Conservation (phyloP, 495 filamentous ascomycete genomes). For the Talaromyces liani region DNA sequence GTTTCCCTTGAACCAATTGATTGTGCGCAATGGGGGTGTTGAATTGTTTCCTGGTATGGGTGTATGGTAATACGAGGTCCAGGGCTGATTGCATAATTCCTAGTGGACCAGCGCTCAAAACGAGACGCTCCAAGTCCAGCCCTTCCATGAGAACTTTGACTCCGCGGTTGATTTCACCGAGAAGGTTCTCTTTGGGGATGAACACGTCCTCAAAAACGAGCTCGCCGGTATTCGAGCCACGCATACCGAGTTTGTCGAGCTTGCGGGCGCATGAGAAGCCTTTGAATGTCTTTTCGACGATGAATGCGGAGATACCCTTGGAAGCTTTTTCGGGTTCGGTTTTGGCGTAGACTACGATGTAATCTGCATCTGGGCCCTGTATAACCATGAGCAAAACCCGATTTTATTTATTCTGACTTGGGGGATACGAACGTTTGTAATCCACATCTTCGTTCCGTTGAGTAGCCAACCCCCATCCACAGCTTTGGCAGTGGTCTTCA, state of each 20-base stretch:
- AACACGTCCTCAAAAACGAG: constrained; percentile 89
- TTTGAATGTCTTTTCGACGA: constrained; percentile 63
- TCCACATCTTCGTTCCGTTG: constrained; percentile 98
- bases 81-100: constrained; percentile 91
- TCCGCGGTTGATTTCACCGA: constrained; percentile 73
- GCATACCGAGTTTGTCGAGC: constrained; percentile 97
- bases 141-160: constrained; percentile 95
- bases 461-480: constrained; percentile 82
- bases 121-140: constrained; percentile 86
- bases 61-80: constrained; percentile 83
- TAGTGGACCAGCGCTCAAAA: constrained; percentile 85
- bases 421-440: constrained; percentile 64
- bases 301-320: constrained; percentile 92
- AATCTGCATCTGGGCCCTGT: constrained; percentile 82
- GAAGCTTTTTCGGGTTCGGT: constrained; percentile 72
- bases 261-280: constrained; percentile 88
- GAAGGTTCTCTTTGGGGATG: constrained; percentile 72
- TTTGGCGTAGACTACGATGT: constrained; percentile 92
- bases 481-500: constrained; percentile 75
- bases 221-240: constrained; percentile 93
- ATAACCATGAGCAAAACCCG: not conserved
- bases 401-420: not conserved
- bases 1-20: constrained; percentile 86
- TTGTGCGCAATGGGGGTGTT: constrained; percentile 80
- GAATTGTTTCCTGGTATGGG: constrained; percentile 86